phyloP scores from a whole-genome alignment of 2,329 filamentous ascomycete genomes.

The Fusarium tuaranense region DNA sequence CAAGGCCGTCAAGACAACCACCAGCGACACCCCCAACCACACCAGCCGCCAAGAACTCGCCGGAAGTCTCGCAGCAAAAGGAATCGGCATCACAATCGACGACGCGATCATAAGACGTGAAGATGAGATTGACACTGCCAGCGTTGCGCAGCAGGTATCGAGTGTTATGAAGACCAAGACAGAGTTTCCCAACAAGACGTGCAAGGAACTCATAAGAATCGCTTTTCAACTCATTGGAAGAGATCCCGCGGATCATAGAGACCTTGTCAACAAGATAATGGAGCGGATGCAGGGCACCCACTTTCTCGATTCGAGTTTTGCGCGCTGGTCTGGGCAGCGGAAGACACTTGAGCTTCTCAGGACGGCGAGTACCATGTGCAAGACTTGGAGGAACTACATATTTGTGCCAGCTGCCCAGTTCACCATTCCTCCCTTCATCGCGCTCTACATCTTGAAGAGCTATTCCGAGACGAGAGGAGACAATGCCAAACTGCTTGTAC shows the following conservation, averaged over 20 bases:
- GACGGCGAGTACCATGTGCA: background rate
- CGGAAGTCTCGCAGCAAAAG: background rate
- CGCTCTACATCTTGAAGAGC: background rate
- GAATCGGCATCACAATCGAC: background rate
- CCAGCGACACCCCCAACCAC: background rate
- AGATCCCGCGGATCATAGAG: background rate
- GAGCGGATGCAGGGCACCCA: background rate
- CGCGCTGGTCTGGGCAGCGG: background rate
- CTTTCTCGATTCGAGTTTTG: background rate
- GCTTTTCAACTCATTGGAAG: background rate
- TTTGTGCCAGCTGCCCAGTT: background rate
- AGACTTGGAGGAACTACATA: background rate
- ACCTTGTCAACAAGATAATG: background rate
- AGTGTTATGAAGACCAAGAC: background rate
- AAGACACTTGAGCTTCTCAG: background rate
- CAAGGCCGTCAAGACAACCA: background rate
- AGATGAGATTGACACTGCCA: background rate
- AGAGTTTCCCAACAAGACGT: background rate
- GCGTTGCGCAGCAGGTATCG: background rate
- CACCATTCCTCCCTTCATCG: background rate
- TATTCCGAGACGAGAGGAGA: background rate
- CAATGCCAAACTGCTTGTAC: background rate
- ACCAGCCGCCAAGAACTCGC: background rate
- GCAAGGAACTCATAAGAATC: background rate
- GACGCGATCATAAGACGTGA: background rate